Conservation (phyloP, 108 stramenopile genomes). For the Cyclotella atomus region DNA sequence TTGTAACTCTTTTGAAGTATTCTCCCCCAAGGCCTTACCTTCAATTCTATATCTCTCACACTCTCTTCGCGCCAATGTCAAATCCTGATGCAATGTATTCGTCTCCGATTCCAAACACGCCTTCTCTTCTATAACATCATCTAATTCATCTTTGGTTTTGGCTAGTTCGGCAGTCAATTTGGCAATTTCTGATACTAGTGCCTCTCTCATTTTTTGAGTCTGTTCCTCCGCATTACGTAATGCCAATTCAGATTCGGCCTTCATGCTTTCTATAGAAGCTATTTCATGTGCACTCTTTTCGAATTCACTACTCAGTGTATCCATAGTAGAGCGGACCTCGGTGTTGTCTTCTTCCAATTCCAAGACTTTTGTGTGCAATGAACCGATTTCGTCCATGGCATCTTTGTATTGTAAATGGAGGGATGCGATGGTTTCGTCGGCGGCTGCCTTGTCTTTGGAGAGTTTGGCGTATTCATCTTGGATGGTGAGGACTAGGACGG, state of each 20-base stretch:
- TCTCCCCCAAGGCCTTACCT: constrained; percentile 16
- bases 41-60: constrained; percentile 30
- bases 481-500: constrained; percentile 52
- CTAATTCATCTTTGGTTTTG: constrained; percentile 35
- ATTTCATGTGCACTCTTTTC: constrained; percentile 49
- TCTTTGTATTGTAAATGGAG: constrained; percentile 45
- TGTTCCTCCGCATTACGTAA: constrained; percentile 15
- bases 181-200: constrained; percentile 32
- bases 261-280: constrained; percentile 34
- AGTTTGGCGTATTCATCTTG: constrained; percentile 53
- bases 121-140: constrained; percentile 39
- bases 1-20: constrained; percentile 14
- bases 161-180: constrained; percentile 30
- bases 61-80: constrained; percentile 35
- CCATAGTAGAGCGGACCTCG: constrained; percentile 50
- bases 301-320: constrained; percentile 40
- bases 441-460: constrained; percentile 45
- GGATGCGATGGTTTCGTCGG: constrained; percentile 30
- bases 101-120: constrained; percentile 30
- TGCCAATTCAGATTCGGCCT: constrained; percentile 20
- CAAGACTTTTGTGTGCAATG: constrained; percentile 25
- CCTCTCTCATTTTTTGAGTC: constrained; percentile 31
- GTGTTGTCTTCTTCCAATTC: constrained; percentile 43
- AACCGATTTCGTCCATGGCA: constrained; percentile 48
- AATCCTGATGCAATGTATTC: constrained; percentile 23